phyloP scores from a whole-genome alignment of 2,329 filamentous ascomycete species.

The Epichloe coenophiala region DNA sequence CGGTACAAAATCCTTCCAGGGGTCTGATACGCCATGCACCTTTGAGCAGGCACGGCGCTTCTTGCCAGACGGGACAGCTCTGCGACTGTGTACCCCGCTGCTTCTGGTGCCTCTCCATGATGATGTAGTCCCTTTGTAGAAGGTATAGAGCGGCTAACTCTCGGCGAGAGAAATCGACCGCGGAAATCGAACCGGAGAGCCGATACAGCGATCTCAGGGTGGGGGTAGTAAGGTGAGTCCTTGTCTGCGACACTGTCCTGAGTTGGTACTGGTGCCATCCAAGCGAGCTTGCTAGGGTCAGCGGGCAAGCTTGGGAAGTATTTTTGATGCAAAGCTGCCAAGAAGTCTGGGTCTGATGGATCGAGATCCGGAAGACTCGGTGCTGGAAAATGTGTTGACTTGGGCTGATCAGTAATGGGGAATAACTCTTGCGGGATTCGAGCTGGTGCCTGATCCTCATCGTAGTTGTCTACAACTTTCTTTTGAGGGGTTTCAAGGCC shows the following conservation, averaged over 20 bases:
- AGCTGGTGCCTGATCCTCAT: constrained; percentile 29
- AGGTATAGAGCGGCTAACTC: constrained; percentile 59
- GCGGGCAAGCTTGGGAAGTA: constrained; percentile 85
- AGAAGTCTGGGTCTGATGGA: constrained; percentile 69
- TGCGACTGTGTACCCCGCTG: constrained; percentile 83
- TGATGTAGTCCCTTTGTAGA: constrained; percentile 76
- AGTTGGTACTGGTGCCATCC: constrained; percentile 68
- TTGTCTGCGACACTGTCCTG: constrained; percentile 49
- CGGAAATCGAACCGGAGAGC: constrained; percentile 81
- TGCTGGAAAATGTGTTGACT: constrained; percentile 48
- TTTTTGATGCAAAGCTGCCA: constrained; percentile 72
- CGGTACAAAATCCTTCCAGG: constrained; percentile 75
- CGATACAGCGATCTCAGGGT: constrained; percentile 57
- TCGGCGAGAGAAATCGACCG: constrained; percentile 67
- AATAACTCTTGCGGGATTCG: constrained; percentile 29
- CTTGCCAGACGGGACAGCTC: constrained; percentile 73
- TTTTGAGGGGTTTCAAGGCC: constrained; percentile 7
- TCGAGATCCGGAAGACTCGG: constrained; percentile 58
- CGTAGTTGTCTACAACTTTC: constrained; percentile 19
- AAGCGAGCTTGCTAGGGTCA: constrained; percentile 74
- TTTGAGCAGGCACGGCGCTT: constrained; percentile 71
- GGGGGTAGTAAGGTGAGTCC: constrained; percentile 71
- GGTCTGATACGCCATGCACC: constrained; percentile 85
- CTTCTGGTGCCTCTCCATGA: constrained; percentile 82
- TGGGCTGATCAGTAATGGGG: constrained; percentile 24